Base-by-base conservation (phyloP, 1,284 basidiomycete species). In the Ustilago loliicola region DNA sequence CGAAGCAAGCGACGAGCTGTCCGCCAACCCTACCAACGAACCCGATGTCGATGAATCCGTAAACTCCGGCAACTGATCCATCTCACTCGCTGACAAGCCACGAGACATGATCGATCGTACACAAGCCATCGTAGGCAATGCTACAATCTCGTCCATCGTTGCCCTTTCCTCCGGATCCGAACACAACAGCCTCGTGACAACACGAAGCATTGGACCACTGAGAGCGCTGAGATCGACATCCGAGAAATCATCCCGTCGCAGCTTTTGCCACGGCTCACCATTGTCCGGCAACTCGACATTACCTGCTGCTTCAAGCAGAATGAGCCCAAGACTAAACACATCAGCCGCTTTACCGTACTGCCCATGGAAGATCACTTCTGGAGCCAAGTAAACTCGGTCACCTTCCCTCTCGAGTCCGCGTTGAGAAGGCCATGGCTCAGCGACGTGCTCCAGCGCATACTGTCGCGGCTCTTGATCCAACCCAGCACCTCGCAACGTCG, bases 361-460 rank as follows among this genome's bases (percentile, higher is more conserved):
- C 30, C 96, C 96, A 85, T 93, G 91, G 50, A 77, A 79, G 61
- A 99, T 89, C 65, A 99, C 94, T 88, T 99, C 97, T 3, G 95
- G 95, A n/a, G 97, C 96, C 88, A 99, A 91, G 88, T 99, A 99
- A 76, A 97, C 90, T 83, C 98, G 93, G 87, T 99, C 97, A 11
- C 97, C 97, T 87, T 99, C 97, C 90, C 87, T 97, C 95, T 86
- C 85, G 8, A 86, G 67, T 45, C 72, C 70, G 3, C 66, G 56
- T 23, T 59, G 62, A 34, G 25, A 25, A 11, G 62, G 66, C 66
- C 62, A 68, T 11, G 61, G 58, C 34, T 66, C 69, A 5, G 53
- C 61, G 6, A 66, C 57, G n/a, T 70, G 64, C 27, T 63, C 70
- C 47, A 61, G 29, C 17, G 47, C 54, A 54, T 34, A 57, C 36